A percentile compares a stretch with the other conserved stretches of the same genome.
These are phyloP conservation scores for Westerdykella aurantiaca DNA, from an alignment of 2,329 filamentous ascomycete species.

Conservation along the genomic window DNA sequence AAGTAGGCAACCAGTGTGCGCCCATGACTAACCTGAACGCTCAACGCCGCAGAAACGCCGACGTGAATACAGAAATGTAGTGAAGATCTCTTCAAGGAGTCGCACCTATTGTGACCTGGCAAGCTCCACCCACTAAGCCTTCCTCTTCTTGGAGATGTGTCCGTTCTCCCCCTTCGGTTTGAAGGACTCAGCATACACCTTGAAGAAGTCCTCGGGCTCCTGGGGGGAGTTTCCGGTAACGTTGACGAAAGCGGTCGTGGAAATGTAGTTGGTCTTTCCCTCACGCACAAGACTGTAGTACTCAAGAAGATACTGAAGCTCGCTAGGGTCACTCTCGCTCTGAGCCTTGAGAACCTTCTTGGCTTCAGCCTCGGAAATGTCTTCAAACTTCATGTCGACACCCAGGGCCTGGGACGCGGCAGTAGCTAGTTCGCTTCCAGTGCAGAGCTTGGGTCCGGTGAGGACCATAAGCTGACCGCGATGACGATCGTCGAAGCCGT, in stretches of 20 bases:
- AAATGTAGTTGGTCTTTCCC: slow-evolving; percentile 52
- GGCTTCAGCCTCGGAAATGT: slow-evolving; percentile 41
- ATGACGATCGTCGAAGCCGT: slow-evolving; percentile 48
- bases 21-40: too few relatives aligned
- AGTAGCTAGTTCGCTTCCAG: slow-evolving; percentile 44
- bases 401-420: slow-evolving; percentile 44
- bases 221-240: slow-evolving; percentile 45
- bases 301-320: slow-evolving; percentile 47
- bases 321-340: slow-evolving; percentile 34
- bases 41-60: too few relatives aligned
- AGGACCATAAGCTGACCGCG: slow-evolving; percentile 50
- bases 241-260: slow-evolving; percentile 47
- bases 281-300: slow-evolving; percentile 50
- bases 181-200: slow-evolving; percentile 40
- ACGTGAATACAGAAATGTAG: too few relatives aligned
- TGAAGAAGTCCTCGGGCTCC: slow-evolving; percentile 47
- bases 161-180: slow-evolving; percentile 16
- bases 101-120: too few relatives aligned
- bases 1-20: too few relatives aligned
- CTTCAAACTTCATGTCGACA: slow-evolving; percentile 41
- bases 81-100: too few relatives aligned
- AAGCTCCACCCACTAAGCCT: slow-evolving; percentile 3
- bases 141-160: slow-evolving; percentile 26
- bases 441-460: slow-evolving; percentile 47
- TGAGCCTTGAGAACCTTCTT: slow-evolving; percentile 37